Base-by-base conservation (phyloP, 2,329 filamentous ascomycete genomes). In the Phialophora verrucosa region DNA sequence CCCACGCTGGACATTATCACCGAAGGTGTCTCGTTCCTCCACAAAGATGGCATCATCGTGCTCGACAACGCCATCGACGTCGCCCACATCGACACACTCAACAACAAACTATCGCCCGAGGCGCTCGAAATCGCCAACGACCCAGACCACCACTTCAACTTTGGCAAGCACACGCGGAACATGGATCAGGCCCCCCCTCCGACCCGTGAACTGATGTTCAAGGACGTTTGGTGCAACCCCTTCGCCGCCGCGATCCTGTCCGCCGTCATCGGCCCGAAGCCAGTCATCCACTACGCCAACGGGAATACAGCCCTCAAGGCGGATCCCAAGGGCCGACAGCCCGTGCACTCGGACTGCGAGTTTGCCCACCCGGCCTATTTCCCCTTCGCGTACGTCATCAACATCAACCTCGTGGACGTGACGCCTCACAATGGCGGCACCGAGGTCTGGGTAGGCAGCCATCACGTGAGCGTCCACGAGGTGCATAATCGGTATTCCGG, bases 391-490 rank as follows among this genome's bases (percentile, higher is more conserved):
- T 77, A 81, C 35, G 81, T 81, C 20, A 73, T 83, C 55, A 84
- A 85, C 69, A 77, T 82, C 50, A 80, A 79, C 56, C 76, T 84
- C 5, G 76, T 83, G 7, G 79, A 81, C 31, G 80, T 80, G 51
- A 76, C 76, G 3, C 75, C 79, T 0, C 73, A 79, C 14, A 84
- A 84, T 60, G 83, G 83, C 17, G 77, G 78, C 1, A 85, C 83
- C 0, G 83, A 85, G 71, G 73, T 85, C 17, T 85, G 83, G 83
- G 76, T 81, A 0, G 83, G 83, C 1, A 82, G 79, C 0, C 83
- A 85, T 69, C 66, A 73, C n/a, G 78, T 78, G 23, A 78, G 77
- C 62, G 70, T 76, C 65, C 66, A 73, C 42, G 64, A 73, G 29
- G 72, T 75, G 51, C 75, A 76, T 63, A 66, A 68, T 31, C 59